These are phyloP conservation scores for Penicillium steckii DNA, from an alignment of 495 filamentous ascomycete genomes.

Conservation along the genomic window DNA sequence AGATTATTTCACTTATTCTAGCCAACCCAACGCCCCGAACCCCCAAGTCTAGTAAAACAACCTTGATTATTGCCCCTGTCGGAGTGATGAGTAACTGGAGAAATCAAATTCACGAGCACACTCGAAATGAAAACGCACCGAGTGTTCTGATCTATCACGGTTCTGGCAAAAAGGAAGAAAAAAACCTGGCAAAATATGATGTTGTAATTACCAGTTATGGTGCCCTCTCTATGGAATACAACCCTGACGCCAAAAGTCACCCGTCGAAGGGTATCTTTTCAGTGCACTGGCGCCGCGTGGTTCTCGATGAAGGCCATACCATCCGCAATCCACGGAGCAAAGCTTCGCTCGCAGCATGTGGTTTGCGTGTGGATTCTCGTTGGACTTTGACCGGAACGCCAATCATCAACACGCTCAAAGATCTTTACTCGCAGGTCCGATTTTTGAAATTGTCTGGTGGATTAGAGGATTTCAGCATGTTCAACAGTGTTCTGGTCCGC, in stretches of 20 bases:
- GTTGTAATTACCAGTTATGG: conserved; percentile 88
- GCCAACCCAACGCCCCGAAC: conserved; percentile 49
- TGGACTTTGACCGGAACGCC: conserved; percentile 86
- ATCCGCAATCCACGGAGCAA: conserved; percentile 80
- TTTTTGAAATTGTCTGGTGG: conserved; percentile 80
- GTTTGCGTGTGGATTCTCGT: conserved; percentile 65
- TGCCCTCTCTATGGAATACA: conserved; percentile 45
- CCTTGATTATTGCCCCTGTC: conserved; percentile 80
- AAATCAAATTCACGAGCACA: conserved; percentile 75
- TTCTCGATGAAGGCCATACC: conserved; percentile 85
- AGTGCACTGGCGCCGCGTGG: conserved; percentile 74
- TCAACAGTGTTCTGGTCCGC: conserved; percentile 71
- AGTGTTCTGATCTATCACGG: conserved; percentile 78
- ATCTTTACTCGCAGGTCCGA: conserved; percentile 76
- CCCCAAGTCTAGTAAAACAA: conserved; percentile 49
- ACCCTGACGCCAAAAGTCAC: conserved; percentile 27
- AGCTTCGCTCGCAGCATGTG: conserved; percentile 63
- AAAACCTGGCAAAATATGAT: conserved; percentile 58
- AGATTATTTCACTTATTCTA: conserved; percentile 79
- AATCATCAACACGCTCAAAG: conserved; percentile 75
- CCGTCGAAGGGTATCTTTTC: conserved; percentile 55
- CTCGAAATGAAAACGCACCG: conserved; percentile 56
- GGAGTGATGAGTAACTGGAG: conserved; percentile 94
- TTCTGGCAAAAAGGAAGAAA: conserved; percentile 49
- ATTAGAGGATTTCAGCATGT: conserved; percentile 70